These are phyloP conservation scores for Cryomyces antarcticus DNA, from an alignment of 495 filamentous ascomycete genomes.

Conservation along the genomic window DNA sequence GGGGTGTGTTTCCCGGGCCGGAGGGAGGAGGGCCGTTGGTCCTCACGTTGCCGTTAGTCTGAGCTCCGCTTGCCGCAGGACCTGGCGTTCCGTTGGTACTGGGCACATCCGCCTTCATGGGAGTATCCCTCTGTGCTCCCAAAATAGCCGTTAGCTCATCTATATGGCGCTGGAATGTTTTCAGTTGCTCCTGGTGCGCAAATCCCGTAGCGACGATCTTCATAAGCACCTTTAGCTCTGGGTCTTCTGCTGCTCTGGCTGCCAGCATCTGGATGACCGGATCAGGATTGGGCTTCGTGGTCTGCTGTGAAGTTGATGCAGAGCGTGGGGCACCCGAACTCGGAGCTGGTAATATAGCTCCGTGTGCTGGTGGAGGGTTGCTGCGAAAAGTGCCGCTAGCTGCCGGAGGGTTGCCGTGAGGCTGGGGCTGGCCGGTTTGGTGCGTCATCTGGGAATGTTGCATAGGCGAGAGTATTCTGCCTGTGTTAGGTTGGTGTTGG, in stretches of 20 bases:
- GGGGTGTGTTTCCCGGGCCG: slow-evolving; percentile 9
- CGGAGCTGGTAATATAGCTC: neutral
- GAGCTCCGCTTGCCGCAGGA: neutral
- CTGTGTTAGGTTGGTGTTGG: slow-evolving; percentile 22
- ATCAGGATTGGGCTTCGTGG: slow-evolving; percentile 36
- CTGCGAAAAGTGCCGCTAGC: too few relatives aligned
- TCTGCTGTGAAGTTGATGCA: neutral
- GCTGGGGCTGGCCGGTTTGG: neutral
- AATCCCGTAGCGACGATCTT: slow-evolving; percentile 77
- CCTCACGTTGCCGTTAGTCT: neutral
- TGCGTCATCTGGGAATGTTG: neutral
- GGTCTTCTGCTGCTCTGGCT: slow-evolving; percentile 65
- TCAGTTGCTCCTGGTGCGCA: slow-evolving; percentile 59
- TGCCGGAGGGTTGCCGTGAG: neutral
- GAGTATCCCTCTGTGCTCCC: slow-evolving; percentile 16
- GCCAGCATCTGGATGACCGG: slow-evolving; percentile 92
- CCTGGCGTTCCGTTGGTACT: slow-evolving; percentile 2
- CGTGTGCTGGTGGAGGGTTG: slow-evolving; percentile 2
- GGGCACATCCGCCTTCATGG: neutral
- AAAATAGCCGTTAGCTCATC: slow-evolving; percentile 60
- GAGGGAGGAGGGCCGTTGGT: slow-evolving; percentile 9
- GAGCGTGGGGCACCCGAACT: neutral
- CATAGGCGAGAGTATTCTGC: neutral
- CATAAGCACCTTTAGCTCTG: slow-evolving; percentile 88
- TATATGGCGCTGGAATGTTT: slow-evolving; percentile 80